phyloP scores from a whole-genome alignment of 768 basidiomycete genomes.

The Lyophyllum decastes region DNA sequence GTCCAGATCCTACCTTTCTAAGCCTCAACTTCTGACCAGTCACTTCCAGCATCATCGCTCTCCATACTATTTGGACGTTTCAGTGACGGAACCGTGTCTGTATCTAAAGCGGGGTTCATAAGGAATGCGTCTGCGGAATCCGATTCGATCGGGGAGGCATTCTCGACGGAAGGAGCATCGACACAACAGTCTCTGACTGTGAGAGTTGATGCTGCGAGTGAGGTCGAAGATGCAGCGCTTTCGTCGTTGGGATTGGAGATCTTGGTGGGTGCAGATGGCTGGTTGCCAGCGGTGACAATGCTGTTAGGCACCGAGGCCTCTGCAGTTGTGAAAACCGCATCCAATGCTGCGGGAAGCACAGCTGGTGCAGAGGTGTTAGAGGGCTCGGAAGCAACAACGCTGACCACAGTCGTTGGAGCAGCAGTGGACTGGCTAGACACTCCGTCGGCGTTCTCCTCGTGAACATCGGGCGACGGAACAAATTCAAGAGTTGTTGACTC shows the following conservation, averaged over 20 bases:
- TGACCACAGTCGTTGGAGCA: background rate
- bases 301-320: background rate
- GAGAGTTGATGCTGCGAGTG: slow-evolving; percentile 17
- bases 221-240: background rate
- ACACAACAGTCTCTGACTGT: slow-evolving; percentile 20
- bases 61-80: slow-evolving; percentile 16
- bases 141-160: background rate
- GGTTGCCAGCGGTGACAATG: background rate
- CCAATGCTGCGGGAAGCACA: background rate
- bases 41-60: slow-evolving; percentile 31
- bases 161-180: background rate
- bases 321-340: background rate
- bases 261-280: background rate
- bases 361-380: background rate
- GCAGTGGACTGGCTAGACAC: background rate
- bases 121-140: slow-evolving; percentile 28
- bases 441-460: background rate
- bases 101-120: slow-evolving; percentile 16
- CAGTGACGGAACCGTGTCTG: background rate
- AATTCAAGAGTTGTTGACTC: too few relatives aligned
- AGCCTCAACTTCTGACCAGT: slow-evolving; percentile 46
- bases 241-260: background rate
- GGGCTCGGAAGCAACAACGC: background rate
- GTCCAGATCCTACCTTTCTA: too few relatives aligned
- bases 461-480: background rate